Percentiles rank a stretch among this genome's conserved stretches.
phyloP scores from a whole-genome alignment of 2,329 filamentous ascomycete species.

The Westerdykella sp. region DNA sequence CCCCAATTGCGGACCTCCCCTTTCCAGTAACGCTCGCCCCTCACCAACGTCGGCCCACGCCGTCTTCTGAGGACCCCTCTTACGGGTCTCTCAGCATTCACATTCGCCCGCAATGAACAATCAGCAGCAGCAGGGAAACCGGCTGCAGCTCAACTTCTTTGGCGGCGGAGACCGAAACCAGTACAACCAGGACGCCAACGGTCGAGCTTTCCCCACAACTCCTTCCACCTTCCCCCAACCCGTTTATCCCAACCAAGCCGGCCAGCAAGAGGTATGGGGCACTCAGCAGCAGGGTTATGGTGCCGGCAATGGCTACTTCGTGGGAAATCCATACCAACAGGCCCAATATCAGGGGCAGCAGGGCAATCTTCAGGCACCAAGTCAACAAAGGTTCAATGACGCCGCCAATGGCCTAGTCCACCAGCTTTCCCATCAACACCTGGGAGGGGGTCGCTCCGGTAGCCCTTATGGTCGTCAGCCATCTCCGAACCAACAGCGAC shows the following conservation, averaged over 20 bases:
- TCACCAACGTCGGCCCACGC: background rate
- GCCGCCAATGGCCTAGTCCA: conserved; percentile 87
- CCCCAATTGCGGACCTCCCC: background rate
- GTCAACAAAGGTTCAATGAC: conserved; percentile 60
- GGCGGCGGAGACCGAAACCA: conserved; percentile 34
- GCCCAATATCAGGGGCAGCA: conserved; percentile 46
- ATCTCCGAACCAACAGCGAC: conserved; percentile 64
- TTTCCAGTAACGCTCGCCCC: background rate
- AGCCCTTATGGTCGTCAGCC: conserved; percentile 62
- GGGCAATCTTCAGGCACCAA: conserved; percentile 44
- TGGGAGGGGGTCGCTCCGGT: conserved; percentile 63
- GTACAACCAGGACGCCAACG: conserved; percentile 39
- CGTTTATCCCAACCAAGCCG: conserved; percentile 58
- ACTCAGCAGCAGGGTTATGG: conserved; percentile 40
- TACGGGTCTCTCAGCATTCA: conserved; percentile 1
- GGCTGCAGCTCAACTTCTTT: conserved; percentile 49
- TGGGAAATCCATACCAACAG: conserved; percentile 44
- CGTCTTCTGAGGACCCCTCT: background rate
- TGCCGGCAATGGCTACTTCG: conserved; percentile 45
- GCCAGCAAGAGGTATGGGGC: conserved; percentile 57
- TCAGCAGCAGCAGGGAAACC: conserved; percentile 37
- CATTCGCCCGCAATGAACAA: conserved; percentile 29
- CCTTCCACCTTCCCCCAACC: conserved; percentile 96
- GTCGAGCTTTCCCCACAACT: conserved; percentile 57
- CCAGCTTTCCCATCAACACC: conserved; percentile 95